Base-by-base conservation (phyloP, 768 basidiomycete genomes). In the Amanita jacksonii region DNA sequence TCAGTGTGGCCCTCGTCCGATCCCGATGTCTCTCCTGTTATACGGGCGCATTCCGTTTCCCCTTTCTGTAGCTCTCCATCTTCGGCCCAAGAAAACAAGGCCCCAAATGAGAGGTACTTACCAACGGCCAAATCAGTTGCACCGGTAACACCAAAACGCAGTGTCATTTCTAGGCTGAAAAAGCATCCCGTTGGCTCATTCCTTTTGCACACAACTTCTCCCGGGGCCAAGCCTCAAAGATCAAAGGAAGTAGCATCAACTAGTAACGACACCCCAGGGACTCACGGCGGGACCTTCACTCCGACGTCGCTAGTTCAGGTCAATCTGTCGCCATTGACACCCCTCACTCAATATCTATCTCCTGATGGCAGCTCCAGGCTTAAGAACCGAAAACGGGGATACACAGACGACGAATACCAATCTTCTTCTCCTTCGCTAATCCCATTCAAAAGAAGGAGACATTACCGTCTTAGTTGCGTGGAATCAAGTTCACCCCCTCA, bases 21-120 rank as follows among this genome's bases (percentile, higher is more conserved):
- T 5, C 54, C 52, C 20, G 61, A 61, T 42, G 33, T 61, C 12
- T 65, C 62, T 28, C 62, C 63, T 20, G 53, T 62, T 35, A 49
- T 61, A 38, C 58, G 61, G 27, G 55, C 54, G 15, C 46, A 47
- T 25, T 24, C 51, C 48, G 19, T 28, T 43, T 3, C 44, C 34
- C 30, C 33, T 37, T 16, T 38, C 18, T 38, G 42, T 22, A n/a
- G 31, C 23, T 13, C 38, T 36, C 9, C 16, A 7, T 12, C 13
- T 8, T 15, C 18, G 33, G 13, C 32, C n/a, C 8, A 36, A 16
- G 3, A 32, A 18, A 43, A 34, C 4, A 18, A 3, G 6, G 15
- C 10, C 23, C 10, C 28, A 7, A 34, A 43, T 12, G 43, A 35
- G 15, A 35, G 36, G 5, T 24, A 24, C 12, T 13, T 25, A 9